Evolutionary conservation across 2,329 filamentous ascomycete genomes (phyloP), one percentile per base, ranked within the genome.

Genomic region (Penicillium oxalicum): DNA sequence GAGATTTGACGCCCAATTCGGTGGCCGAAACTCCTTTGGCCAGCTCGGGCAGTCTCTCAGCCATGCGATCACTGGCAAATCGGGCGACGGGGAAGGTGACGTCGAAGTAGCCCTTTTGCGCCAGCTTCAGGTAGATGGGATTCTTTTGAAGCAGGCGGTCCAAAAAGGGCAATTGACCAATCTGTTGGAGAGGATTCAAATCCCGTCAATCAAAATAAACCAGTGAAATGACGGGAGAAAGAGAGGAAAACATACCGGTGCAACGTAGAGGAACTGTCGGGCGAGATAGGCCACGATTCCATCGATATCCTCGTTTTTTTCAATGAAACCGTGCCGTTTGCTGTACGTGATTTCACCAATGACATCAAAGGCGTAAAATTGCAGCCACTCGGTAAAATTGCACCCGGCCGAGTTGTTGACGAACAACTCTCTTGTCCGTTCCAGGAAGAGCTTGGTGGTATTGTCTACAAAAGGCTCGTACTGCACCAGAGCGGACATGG

Each of bases 331-430:
- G 51, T 89, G 78, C 0, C 85, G 77, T 66, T 88, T 88, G 66
- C 81, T 83, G 69, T 87, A 90, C 0, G 86, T 89, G 59, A 90
- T 80, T 53, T 87, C 83, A 5, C 86, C 86, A 53, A 89, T 89
- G n/a, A 90, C 87, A 61, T 91, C 87, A 60, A 90, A 91, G 0
- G 87, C 87, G 57, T 87, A 90, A 63, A 83, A 90, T 61, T 91
- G 87, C 49, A 91, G 70, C 87, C 87, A 91, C 5, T 51, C 40
- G 13, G 54, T 48, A 35, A 64, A 61, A 28, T 61, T 50, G 44
- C 57, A 61, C 7, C 50, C 43, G 12, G 52, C 41, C 3, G 44
- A 27, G 4, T 48, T 54, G 2, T 54, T 53, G 4, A 73, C 76
- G 55, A 76, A 85, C 3, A 83, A 61, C 2, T 73, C 70, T 53